phyloP scores from a whole-genome alignment of 2,329 filamentous ascomycete genomes.

The Sphaerulina musiva region DNA sequence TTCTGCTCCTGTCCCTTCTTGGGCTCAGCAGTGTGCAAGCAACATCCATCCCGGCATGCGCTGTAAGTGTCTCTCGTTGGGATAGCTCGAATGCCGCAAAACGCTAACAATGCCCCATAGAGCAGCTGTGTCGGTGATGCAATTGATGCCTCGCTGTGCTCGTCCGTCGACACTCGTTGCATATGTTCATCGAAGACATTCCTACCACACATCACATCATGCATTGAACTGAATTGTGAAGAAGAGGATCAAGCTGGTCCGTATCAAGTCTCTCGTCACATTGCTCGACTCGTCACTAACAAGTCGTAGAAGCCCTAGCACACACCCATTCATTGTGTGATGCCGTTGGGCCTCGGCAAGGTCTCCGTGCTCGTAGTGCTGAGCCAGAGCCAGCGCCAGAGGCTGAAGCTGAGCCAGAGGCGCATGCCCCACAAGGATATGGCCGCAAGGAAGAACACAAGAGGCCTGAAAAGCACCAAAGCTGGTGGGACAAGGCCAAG shows the following conservation, averaged over 20 bases:
- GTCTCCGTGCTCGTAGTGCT: constrained; percentile 4
- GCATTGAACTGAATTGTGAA: constrained; percentile 3
- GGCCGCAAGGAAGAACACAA: background rate
- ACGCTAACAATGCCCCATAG: background rate
- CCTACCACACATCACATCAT: background rate
- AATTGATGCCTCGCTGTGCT: constrained; percentile 1
- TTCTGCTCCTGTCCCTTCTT: constrained; percentile 1
- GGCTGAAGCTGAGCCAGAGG: background rate
- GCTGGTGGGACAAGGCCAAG: background rate
- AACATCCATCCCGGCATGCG: constrained; percentile 1
- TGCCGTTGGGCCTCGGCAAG: background rate
- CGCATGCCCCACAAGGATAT: background rate
- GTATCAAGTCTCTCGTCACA: background rate
- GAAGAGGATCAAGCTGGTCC: constrained; percentile 1
- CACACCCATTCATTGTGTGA: background rate
- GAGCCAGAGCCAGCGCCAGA: background rate
- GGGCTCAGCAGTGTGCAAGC: background rate
- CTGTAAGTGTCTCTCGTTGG: background rate
- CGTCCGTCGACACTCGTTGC: constrained; percentile 1
- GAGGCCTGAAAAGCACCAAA: background rate
- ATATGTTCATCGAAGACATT: background rate
- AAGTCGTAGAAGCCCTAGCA: background rate
- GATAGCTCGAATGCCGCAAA: background rate
- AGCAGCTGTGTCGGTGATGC: constrained; percentile 1
- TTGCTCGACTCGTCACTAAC: background rate